These are phyloP conservation scores for Mycena kentingensis DNA, from an alignment of 768 basidiomycete species.

Conservation along the genomic window DNA sequence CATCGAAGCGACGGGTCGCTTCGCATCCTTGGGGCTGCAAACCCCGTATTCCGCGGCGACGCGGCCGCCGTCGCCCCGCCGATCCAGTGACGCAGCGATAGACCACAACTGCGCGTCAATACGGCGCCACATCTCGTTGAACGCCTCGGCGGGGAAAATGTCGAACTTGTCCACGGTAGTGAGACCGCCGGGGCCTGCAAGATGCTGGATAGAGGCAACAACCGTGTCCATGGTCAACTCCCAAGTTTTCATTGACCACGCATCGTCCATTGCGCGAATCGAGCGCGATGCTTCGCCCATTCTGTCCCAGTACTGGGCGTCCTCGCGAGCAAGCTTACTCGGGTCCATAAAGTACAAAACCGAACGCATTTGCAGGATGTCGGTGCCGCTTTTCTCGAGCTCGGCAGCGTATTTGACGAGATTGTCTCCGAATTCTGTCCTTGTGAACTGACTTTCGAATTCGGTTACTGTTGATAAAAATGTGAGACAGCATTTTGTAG, in stretches of 20 bases:
- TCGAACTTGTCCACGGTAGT: too few species aligned
- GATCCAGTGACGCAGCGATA: conserved; percentile 8
- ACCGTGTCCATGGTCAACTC: neutral
- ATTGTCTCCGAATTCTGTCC: conserved; percentile 4
- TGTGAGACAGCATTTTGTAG: neutral
- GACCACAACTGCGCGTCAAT: conserved; percentile 14
- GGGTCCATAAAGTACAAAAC: conserved; percentile 18
- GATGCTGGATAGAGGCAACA: neutral
- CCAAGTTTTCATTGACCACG: neutral
- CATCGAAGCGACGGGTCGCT: conserved; percentile 9
- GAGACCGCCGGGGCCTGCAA: neutral
- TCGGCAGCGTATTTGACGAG: conserved; percentile 3
- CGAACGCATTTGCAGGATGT: conserved; percentile 2
- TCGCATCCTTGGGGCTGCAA: conserved; percentile 7
- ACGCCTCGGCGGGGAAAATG: neutral
- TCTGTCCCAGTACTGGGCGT: neutral
- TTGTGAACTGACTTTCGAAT: conserved; percentile 5
- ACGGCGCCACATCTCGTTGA: conserved; percentile 14
- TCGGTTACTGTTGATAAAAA: conserved; percentile 1
- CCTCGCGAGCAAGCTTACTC: neutral
- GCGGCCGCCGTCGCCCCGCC: conserved; percentile 10
- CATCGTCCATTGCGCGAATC: conserved; percentile 7
- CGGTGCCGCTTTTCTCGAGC: neutral
- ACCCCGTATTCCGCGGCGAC: conserved; percentile 20
- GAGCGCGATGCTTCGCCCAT: conserved; percentile 6